Evolutionary conservation across 331 rosid genomes (phyloP).

Genomic region (Cydonia oblonga): DNA sequence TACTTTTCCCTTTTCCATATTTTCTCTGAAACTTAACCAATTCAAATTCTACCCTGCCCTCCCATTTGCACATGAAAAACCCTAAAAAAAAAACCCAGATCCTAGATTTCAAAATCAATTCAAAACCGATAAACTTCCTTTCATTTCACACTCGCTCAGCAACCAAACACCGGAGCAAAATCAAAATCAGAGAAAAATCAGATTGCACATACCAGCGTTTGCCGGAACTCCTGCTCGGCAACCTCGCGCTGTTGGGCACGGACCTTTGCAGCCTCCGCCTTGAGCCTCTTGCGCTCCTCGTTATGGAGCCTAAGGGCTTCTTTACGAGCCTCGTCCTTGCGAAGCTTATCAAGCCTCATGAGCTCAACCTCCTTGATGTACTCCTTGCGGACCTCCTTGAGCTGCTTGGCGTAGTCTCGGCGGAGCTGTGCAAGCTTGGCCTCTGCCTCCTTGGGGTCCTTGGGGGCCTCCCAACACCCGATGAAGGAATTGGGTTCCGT

Average conservation of each 20-base stretch:
- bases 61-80: not conserved
- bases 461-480: not conserved
- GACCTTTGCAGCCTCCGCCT: constrained; percentile 62
- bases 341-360: constrained; percentile 54
- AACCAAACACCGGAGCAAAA: not conserved
- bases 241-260: constrained; percentile 66
- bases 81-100: not conserved
- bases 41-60: not conserved
- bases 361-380: constrained; percentile 62
- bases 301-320: constrained; percentile 61
- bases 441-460: constrained; percentile 66
- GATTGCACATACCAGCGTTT: constrained; percentile 47
- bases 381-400: constrained; percentile 60
- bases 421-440: constrained; percentile 56
- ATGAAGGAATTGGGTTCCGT: not conserved
- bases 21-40: not conserved
- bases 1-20: too few relatives aligned
- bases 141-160: not conserved
- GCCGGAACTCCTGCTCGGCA: constrained; percentile 53
- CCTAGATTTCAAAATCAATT: not conserved
- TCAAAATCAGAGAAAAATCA: not conserved
- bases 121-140: not conserved
- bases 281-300: constrained; percentile 68
- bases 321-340: constrained; percentile 53
- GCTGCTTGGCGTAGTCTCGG: constrained; percentile 68